A percentile compares a stretch with the other conserved stretches of the same genome.
These are phyloP conservation scores for Sistotremastrum niveocremeum DNA, from an alignment of 768 basidiomycete genomes.

Conservation along the genomic window DNA sequence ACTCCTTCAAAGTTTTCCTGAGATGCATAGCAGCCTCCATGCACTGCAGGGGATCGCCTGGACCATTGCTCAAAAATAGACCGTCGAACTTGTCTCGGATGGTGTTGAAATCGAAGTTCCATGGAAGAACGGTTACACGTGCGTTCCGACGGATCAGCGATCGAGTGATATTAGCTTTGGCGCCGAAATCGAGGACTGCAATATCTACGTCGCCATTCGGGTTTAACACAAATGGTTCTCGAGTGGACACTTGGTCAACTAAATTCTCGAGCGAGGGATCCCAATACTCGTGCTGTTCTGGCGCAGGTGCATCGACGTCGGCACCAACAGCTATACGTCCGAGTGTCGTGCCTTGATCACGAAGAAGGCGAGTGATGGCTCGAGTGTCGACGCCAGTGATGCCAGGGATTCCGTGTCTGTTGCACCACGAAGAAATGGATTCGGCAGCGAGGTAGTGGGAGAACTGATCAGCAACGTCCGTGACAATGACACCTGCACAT, in stretches of 20 bases:
- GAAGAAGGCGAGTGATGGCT: conserved; percentile 84
- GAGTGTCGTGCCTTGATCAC: conserved; percentile 94
- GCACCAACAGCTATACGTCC: conserved; percentile 78
- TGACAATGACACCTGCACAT: conserved; percentile 85
- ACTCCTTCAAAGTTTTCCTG: conserved; percentile 70
- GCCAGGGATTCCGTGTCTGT: conserved; percentile 77
- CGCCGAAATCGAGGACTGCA: conserved; percentile 93
- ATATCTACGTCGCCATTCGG: conserved; percentile 79
- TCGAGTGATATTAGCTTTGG: conserved; percentile 94
- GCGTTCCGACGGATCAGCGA: conserved; percentile 85
- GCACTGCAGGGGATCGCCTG: conserved; percentile 86
- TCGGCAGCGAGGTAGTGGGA: conserved; percentile 93
- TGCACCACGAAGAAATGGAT: conserved; percentile 87
- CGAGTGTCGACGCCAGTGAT: conserved; percentile 97
- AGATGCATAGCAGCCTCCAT: conserved; percentile 74
- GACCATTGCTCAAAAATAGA: conserved; percentile 92
- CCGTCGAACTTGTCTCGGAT: conserved; percentile 88
- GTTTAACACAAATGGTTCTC: conserved; percentile 73
- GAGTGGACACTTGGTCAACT: conserved; percentile 86
- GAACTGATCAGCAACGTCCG: conserved; percentile 88
- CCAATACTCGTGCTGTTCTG: conserved; percentile 68
- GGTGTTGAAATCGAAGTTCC: conserved; percentile 94
- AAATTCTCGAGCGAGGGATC: conserved; percentile 88
- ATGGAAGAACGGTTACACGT: conserved; percentile 88
- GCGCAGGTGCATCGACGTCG: conserved; percentile 48